These are phyloP conservation scores for Botrytis fabae DNA, from an alignment of 2,329 filamentous ascomycete genomes.

Conservation along the genomic window DNA sequence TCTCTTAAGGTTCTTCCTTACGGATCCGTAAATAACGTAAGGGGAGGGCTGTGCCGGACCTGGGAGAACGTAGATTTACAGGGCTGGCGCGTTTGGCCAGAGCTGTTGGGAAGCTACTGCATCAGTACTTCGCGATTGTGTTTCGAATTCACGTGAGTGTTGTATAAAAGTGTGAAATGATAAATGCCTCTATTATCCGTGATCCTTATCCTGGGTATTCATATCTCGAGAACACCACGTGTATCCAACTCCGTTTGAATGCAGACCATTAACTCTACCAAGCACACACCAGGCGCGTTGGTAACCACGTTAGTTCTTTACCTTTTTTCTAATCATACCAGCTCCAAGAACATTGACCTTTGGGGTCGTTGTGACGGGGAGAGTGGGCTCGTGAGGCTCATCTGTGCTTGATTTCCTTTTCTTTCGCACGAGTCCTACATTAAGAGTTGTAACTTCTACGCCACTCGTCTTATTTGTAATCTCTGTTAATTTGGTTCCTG, in stretches of 20 bases:
- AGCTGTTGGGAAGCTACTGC: not conserved
- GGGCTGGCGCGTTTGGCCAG: not conserved
- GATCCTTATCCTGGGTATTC: slow-evolving; percentile 20
- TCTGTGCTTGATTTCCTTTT: slow-evolving; percentile 47
- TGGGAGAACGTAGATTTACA: not conserved
- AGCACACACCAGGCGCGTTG: not conserved
- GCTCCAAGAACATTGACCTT: slow-evolving; percentile 51
- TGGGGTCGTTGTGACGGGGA: slow-evolving; percentile 19
- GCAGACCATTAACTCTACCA: not conserved
- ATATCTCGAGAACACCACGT: not conserved
- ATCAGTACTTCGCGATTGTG: not conserved
- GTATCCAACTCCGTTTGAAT: slow-evolving; percentile 16
- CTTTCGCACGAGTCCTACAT: slow-evolving; percentile 49
- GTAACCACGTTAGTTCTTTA: slow-evolving; percentile 45
- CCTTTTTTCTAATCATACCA: slow-evolving; percentile 58
- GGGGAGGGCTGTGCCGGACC: not conserved
- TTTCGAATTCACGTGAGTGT: not conserved
- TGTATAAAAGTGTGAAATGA: slow-evolving; percentile 3
- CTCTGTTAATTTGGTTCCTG: slow-evolving; percentile 45
- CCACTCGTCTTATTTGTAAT: slow-evolving; percentile 27
- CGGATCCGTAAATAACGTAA: not conserved
- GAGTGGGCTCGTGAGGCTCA: slow-evolving; percentile 18
- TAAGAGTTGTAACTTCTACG: slow-evolving; percentile 42
- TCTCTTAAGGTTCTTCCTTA: not conserved
- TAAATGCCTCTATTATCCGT: slow-evolving; percentile 2